Evolutionary conservation across 2,329 filamentous ascomycete species (phyloP).

Genomic region (Xylariaceae sp.): DNA sequence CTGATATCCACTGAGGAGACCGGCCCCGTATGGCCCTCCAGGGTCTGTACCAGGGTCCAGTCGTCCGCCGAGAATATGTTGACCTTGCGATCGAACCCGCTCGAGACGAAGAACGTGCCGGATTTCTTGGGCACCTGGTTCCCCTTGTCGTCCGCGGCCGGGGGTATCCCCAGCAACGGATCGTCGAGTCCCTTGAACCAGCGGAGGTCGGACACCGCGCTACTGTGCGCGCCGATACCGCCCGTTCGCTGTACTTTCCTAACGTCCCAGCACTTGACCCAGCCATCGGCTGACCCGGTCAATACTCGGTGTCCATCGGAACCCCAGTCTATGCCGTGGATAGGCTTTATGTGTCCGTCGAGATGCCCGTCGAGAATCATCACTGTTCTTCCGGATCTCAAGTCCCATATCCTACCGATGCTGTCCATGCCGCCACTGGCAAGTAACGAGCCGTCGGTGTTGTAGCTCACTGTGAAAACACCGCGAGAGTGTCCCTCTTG

Average conservation of each 20-base stretch:
- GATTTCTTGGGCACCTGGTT: conserved; percentile 70
- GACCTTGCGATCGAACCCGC: conserved; percentile 90
- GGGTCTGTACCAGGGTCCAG: conserved; percentile 81
- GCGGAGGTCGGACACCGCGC: conserved; percentile 83
- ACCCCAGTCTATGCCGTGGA: conserved; percentile 89
- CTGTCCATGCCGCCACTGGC: conserved; percentile 92
- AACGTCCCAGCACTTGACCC: conserved; percentile 97
- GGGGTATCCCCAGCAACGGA: conserved; percentile 54
- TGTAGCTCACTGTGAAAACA: conserved; percentile 86
- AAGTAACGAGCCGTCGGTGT: conserved; percentile 81
- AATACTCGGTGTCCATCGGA: conserved; percentile 86
- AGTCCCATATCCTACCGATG: conserved; percentile 91
- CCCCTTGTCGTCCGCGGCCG: conserved; percentile 60
- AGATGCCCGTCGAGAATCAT: conserved; percentile 92
- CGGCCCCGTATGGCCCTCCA: conserved; percentile 87
- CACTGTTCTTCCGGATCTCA: conserved; percentile 84
- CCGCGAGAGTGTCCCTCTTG: conserved; percentile 95
- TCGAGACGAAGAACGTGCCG: conserved; percentile 84
- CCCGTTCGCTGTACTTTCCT: conserved; percentile 79
- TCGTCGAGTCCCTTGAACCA: conserved; percentile 91
- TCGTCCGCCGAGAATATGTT: conserved; percentile 96
- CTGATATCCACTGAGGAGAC: conserved; percentile 89
- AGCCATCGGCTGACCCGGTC: conserved; percentile 89
- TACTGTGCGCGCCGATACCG: conserved; percentile 83
- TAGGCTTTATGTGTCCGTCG: conserved; percentile 77